A percentile compares a stretch with the other conserved stretches of the same genome.
Conservation (phyloP, 495 filamentous ascomycete genomes). For the Penicillium manginii region DNA sequence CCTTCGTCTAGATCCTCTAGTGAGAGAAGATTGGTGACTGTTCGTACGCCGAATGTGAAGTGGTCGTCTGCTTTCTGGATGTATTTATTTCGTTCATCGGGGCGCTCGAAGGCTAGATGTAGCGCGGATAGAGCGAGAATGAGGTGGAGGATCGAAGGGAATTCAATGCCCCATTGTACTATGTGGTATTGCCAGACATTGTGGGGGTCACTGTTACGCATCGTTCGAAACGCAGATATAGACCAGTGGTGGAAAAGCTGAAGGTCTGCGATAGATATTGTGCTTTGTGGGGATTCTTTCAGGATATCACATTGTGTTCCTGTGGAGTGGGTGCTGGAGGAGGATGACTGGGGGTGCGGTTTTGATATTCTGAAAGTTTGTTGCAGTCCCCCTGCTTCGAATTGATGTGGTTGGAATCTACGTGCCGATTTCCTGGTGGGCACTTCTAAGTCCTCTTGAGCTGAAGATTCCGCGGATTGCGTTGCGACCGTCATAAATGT, state of each 20-base stretch:
- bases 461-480: constrained; percentile 8
- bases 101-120: constrained; percentile 44
- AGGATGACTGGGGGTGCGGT: background rate
- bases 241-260: constrained; percentile 45
- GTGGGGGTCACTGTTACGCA: constrained; percentile 28
- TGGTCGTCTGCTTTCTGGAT: constrained; percentile 46
- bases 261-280: constrained; percentile 38
- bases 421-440: background rate
- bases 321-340: constrained; percentile 6
- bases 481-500: constrained; percentile 18
- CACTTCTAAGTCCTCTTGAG: background rate
- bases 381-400: constrained; percentile 14
- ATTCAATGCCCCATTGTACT: constrained; percentile 45
- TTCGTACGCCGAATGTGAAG: constrained; percentile 49
- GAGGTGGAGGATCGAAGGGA: constrained; percentile 50
- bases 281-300: constrained; percentile 6
- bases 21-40: constrained; percentile 42
- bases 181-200: constrained; percentile 44
- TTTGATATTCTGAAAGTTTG: constrained; percentile 17
- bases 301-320: constrained; percentile 13
- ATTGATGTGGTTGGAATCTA: constrained; percentile 32
- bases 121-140: constrained; percentile 49
- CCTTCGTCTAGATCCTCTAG: constrained; percentile 31
- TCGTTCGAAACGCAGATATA: constrained; percentile 37
- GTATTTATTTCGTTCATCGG: constrained; percentile 31